Conservation (phyloP, 2,329 filamentous ascomycete species). For the Aureobasidium sp. region DNA sequence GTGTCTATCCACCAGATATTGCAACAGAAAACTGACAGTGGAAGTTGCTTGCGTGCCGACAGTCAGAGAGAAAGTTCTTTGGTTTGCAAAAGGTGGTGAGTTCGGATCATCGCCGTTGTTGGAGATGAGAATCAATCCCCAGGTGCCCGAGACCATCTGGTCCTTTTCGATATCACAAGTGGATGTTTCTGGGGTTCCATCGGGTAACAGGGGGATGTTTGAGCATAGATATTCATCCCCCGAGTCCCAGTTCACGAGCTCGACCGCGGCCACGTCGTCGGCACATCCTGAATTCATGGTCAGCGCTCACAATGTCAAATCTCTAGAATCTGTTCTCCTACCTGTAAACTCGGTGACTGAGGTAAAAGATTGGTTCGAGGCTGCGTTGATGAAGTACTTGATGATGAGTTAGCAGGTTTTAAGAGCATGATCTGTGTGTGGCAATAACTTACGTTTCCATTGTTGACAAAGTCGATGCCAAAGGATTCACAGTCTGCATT, state of each 20-base stretch:
- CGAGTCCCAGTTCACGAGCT: conserved; percentile 15
- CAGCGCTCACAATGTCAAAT: neutral
- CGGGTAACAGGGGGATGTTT: conserved; percentile 8
- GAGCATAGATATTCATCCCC: conserved; percentile 19
- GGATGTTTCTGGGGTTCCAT: conserved; percentile 17
- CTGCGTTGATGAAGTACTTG: conserved; percentile 21
- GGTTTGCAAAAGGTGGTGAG: conserved; percentile 17
- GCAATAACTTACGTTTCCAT: conserved; percentile 5
- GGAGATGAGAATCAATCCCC: conserved; percentile 18
- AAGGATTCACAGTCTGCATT: conserved; percentile 18
- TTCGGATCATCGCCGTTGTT: conserved; percentile 21
- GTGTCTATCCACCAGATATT: neutral
- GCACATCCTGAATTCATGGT: conserved; percentile 16
- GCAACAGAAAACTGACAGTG: conserved; percentile 5
- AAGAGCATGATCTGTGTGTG: neutral
- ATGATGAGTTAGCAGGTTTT: neutral
- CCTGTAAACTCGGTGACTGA: conserved; percentile 21
- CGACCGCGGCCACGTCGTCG: conserved; percentile 16
- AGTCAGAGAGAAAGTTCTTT: conserved; percentile 17
- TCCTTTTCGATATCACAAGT: conserved; percentile 20
- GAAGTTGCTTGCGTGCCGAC: conserved; percentile 15
- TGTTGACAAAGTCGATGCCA: conserved; percentile 22
- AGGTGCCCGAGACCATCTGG: conserved; percentile 20
- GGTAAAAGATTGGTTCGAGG: conserved; percentile 19
- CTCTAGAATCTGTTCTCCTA: neutral